Evolutionary conservation across 805 yeast genomes (phyloP), one percentile per base, ranked within the genome.

Genomic region (Myxozyma neglecta): DNA sequence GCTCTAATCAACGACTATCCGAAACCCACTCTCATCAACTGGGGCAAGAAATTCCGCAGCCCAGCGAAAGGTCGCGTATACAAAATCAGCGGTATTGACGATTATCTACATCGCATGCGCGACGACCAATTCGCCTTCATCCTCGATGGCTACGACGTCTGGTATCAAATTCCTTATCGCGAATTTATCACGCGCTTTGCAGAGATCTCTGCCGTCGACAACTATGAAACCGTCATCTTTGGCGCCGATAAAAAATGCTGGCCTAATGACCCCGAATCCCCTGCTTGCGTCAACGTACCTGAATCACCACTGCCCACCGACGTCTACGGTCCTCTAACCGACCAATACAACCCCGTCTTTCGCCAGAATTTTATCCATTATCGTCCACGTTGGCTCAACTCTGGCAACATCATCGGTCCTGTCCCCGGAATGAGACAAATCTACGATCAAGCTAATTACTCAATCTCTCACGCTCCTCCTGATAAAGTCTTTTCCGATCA

Each of bases 201-300:
- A 42, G 67, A 59, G 48, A 6, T 52, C 32, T 20, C 56, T 32
- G 36, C 16, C 24, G n/a, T 24, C 8, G 37, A 32, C 51, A 46
- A 53, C 32, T 48, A 56, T 54, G 29, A 46, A 18, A 8, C 34
- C 50, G 62, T 53, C 48, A n/a, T 62, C 42, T 64, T 64, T 42
- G 68, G 68, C 44, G 68, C 68, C 18, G 68, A 64, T 37, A 64
- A 64, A 43, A 64, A 62, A 43, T 64, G 68, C 61, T 64, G 68
- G 68, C 68, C 68, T 14, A 64, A 64, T 18, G 63, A 55, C 4
- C 53, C 45, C 34, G 32, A 32, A 16, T 58, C 68, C 37, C 54
- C 68, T 13, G 68, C 68, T n/a, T 64, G 68, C 54, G 45, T 43
- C 4, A 58, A 59, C 52, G 46, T 63, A 16, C 68, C 68, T 11